Evolutionary conservation across 2,329 filamentous ascomycete species (phyloP).

Genomic region (Alternaria longipes): DNA sequence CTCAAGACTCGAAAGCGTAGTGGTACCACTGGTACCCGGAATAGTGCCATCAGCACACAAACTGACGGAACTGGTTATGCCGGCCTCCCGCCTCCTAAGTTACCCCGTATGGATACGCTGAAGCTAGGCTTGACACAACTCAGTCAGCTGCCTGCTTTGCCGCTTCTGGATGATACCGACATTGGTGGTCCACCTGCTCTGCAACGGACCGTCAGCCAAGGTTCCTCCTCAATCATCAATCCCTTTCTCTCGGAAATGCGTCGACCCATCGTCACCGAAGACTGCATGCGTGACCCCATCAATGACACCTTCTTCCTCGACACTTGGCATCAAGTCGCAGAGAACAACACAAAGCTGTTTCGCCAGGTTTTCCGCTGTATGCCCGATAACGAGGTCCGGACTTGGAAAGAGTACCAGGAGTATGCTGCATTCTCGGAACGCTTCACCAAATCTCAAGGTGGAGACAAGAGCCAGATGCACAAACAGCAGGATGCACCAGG

Average conservation of each 20-base stretch:
- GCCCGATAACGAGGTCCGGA: conserved; percentile 93
- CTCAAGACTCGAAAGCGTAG: conserved; percentile 41
- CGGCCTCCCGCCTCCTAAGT: conserved; percentile 66
- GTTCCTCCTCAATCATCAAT: conserved; percentile 60
- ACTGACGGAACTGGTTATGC: conserved; percentile 58
- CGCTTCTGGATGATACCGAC: conserved; percentile 78
- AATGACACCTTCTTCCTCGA: conserved; percentile 84
- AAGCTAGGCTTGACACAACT: conserved; percentile 73
- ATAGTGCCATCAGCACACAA: conserved; percentile 41
- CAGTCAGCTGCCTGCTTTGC: conserved; percentile 75
- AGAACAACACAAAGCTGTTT: conserved; percentile 95
- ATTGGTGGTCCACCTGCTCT: conserved; percentile 75
- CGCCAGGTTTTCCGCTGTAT: conserved; percentile 94
- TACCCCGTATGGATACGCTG: conserved; percentile 70
- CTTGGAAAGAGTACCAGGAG: conserved; percentile 92
- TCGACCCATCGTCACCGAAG: conserved; percentile 77
- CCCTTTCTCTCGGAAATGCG: conserved; percentile 71
- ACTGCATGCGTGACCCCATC: conserved; percentile 94
- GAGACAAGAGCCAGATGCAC: conserved; percentile 62
- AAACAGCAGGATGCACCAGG: conserved; percentile 59
- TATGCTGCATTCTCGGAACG: conserved; percentile 79
- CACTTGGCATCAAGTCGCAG: conserved; percentile 85
- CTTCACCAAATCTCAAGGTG: conserved; percentile 73
- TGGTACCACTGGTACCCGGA: conserved; percentile 44
- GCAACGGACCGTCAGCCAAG: conserved; percentile 60